These are phyloP conservation scores for Globisporangium barbulae DNA, from an alignment of 352 stramenopile species.

Conservation along the genomic window DNA sequence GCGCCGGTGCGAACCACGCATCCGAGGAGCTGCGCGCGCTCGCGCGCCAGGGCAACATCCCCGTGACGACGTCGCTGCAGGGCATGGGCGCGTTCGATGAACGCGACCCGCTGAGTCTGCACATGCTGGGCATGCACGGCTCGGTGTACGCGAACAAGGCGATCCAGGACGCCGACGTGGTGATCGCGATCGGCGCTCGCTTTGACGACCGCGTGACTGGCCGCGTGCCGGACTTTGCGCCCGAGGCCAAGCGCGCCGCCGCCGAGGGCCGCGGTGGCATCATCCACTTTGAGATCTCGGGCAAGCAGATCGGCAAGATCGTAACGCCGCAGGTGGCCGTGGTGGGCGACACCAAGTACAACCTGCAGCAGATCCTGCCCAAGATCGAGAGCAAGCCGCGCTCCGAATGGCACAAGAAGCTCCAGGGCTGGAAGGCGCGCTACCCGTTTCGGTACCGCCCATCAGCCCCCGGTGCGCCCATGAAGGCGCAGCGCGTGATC, in stretches of 20 bases:
- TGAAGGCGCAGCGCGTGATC: conserved; percentile 94
- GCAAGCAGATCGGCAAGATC: conserved; percentile 86
- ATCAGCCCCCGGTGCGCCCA: conserved; percentile 55
- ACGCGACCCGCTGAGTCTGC: conserved; percentile 90
- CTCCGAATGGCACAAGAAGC: conserved; percentile 91
- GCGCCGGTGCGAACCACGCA: conserved; percentile 87
- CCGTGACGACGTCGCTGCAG: conserved; percentile 93
- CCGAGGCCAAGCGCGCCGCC: conserved; percentile 88
- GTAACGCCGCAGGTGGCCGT: conserved; percentile 77
- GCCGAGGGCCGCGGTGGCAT: conserved; percentile 91
- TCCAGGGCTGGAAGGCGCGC: conserved; percentile 88
- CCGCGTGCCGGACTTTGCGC: conserved; percentile 91
- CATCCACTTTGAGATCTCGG: conserved; percentile 95
- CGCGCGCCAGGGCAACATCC: conserved; percentile 92
- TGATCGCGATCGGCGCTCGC: conserved; percentile 92
- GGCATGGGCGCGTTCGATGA: conserved; percentile 94
- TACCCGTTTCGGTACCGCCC: conserved; percentile 92
- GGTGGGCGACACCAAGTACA: conserved; percentile 88
- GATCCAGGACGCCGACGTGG: conserved; percentile 93
- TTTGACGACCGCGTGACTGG: conserved; percentile 97
- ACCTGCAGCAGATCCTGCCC: conserved; percentile 88
- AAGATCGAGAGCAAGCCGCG: conserved; percentile 79
- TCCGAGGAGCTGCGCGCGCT: conserved; percentile 90
- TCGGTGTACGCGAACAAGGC: conserved; percentile 96
- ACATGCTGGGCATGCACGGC: conserved; percentile 97